Evolutionary conservation across 2,329 filamentous ascomycete species (phyloP).

Genomic region (Cladorrhinum sp.): DNA sequence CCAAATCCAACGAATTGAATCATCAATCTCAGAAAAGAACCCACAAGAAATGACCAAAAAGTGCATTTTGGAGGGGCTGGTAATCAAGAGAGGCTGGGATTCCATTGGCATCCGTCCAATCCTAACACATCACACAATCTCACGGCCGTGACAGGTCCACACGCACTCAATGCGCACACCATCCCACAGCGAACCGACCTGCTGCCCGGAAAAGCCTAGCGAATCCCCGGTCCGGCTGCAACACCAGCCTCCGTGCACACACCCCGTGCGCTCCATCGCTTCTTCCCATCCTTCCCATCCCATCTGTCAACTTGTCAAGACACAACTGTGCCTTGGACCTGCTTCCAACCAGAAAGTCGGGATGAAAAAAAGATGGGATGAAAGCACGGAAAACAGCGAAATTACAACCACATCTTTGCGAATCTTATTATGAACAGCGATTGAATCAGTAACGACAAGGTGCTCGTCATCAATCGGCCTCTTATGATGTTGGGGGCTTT

Average conservation of each 20-base stretch:
- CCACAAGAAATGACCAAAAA: slow-evolving; percentile 3
- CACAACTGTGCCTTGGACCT: slow-evolving; percentile 1
- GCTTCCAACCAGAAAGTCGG: background rate
- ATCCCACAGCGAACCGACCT: slow-evolving; percentile 27
- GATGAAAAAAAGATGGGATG: background rate
- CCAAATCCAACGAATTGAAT: background rate
- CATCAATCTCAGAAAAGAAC: background rate
- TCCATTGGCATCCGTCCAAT: slow-evolving; percentile 27
- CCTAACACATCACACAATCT: slow-evolving; percentile 31
- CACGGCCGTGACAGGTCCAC: slow-evolving; percentile 31
- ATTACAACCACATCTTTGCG: background rate
- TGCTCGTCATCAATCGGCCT: background rate
- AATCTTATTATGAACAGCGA: background rate
- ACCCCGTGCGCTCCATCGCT: background rate
- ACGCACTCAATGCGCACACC: slow-evolving; percentile 25
- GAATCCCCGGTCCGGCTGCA: background rate
- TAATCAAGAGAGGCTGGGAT: background rate
- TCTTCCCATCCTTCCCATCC: background rate
- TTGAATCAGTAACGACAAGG: slow-evolving; percentile 8
- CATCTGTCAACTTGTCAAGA: too few relatives aligned
- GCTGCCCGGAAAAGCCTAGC: slow-evolving; percentile 12
- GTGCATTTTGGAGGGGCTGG: slow-evolving; percentile 7
- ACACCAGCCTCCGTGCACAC: background rate
- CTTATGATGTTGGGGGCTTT: too few relatives aligned
- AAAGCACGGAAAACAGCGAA: background rate